phyloP scores from a whole-genome alignment of 192 early-diverging fungal species.

The Coemansia sp. region DNA sequence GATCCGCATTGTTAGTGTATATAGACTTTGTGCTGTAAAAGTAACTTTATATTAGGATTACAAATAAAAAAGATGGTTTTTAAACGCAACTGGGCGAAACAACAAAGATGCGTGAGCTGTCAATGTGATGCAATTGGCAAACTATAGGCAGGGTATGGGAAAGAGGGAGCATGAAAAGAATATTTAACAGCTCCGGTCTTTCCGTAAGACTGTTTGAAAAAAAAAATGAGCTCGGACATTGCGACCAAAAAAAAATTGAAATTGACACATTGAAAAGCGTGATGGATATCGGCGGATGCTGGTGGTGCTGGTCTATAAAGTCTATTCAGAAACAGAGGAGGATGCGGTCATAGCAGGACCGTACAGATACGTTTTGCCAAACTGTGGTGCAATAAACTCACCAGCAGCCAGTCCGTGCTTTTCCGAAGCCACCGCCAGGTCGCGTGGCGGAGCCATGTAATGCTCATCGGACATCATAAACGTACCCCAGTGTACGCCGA shows the following conservation, averaged over 20 bases:
- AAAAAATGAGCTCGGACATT: no score
- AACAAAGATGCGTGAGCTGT: no score
- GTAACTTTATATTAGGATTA: not conserved
- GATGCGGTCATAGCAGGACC: not conserved
- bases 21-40: not conserved
- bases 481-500: conserved; percentile 89
- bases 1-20: conserved; percentile 18
- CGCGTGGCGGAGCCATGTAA: conserved; percentile 64
- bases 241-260: no score
- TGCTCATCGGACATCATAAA: conserved; percentile 77
- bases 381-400: conserved; percentile 37
- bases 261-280: no score
- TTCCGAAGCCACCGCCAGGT: conserved; percentile 52
- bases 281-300: no score
- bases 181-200: no score
- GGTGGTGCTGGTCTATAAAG: not conserved
- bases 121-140: no score
- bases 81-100: not conserved
- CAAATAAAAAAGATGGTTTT: not conserved
- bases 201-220: no score
- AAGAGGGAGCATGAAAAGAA: no score
- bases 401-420: conserved; percentile 20
- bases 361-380: conserved; percentile 38
- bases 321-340: conserved; percentile 1
- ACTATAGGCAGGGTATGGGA: no score